phyloP scores from a whole-genome alignment of 495 filamentous ascomycete species.

The Lasiosphaeris hirsuta region DNA sequence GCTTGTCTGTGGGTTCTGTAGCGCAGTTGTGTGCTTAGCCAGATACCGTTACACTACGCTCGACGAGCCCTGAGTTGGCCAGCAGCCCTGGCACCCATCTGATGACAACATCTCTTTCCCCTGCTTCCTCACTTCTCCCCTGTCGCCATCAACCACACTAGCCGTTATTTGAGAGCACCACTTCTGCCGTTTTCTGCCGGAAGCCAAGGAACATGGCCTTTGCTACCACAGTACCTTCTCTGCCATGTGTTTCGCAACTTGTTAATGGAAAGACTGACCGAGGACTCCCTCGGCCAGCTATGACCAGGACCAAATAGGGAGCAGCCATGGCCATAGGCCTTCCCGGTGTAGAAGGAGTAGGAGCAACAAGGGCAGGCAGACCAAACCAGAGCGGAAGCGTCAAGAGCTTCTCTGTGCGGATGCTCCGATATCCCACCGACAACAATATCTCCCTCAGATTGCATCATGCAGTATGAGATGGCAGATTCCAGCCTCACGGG shows the following conservation, averaged over 20 bases:
- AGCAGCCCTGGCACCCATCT: constrained; percentile 4
- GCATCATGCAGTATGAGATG: too few relatives aligned
- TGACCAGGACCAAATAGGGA: too few relatives aligned
- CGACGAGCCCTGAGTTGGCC: constrained; percentile 5
- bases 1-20: constrained; percentile 17
- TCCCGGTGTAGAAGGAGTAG: too few relatives aligned
- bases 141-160: constrained; percentile 17
- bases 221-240: not conserved
- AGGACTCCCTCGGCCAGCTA: too few relatives aligned
- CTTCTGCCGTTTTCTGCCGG: constrained; percentile 30
- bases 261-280: too few relatives aligned
- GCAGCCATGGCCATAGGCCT: too few relatives aligned
- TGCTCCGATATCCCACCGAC: too few relatives aligned
- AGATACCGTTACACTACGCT: constrained; percentile 11
- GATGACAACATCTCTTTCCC: constrained; percentile 11
- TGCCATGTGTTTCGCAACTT: not conserved
- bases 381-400: too few relatives aligned
- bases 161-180: constrained; percentile 18
- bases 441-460: too few relatives aligned
- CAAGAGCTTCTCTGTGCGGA: too few relatives aligned
- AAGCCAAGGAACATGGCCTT: constrained; percentile 1
- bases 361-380: too few relatives aligned
- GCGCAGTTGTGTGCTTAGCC: constrained; percentile 1
- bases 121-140: constrained; percentile 4
- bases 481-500: too few relatives aligned